These are phyloP conservation scores for Hemileccinum rubropunctum DNA, from an alignment of 768 basidiomycete species.

Conservation along the genomic window DNA sequence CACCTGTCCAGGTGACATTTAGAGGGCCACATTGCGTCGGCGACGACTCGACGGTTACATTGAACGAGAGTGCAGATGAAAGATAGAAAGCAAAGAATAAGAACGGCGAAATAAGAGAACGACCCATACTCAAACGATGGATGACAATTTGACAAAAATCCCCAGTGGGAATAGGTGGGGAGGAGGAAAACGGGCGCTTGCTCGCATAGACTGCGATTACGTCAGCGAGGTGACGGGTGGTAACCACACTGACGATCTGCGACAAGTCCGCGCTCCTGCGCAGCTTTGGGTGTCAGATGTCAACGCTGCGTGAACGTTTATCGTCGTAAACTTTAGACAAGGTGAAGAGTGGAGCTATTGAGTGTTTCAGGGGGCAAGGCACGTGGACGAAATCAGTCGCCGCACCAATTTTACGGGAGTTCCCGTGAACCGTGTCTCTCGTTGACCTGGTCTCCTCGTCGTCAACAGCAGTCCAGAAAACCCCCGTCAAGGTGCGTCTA, in stretches of 20 bases:
- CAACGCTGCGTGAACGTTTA: no score
- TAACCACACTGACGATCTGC: no score
- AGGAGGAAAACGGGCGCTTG: no score
- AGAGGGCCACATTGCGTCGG: slow-evolving; percentile 63
- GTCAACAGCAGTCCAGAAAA: slow-evolving; percentile 30
- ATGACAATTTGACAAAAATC: slow-evolving; percentile 6
- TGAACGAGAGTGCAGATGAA: slow-evolving; percentile 32
- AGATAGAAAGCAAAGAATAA: slow-evolving; percentile 23
- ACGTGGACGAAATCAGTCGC: slow-evolving; percentile 21
- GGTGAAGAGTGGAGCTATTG: no score
- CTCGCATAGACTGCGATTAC: no score
- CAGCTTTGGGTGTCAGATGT: no score
- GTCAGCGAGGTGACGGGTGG: no score
- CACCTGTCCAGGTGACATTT: slow-evolving; percentile 63
- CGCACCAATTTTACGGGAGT: slow-evolving; percentile 26
- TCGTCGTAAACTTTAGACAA: no score
- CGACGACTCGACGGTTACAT: slow-evolving; percentile 45
- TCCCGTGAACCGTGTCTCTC: slow-evolving; percentile 17
- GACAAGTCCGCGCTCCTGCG: no score
- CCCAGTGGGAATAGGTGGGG: not conserved
- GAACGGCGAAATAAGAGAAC: slow-evolving; percentile 21
- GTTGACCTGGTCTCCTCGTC: slow-evolving; percentile 10
- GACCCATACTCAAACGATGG: slow-evolving; percentile 27
- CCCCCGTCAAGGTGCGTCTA: slow-evolving; percentile 33
- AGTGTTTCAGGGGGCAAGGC: no score